These are phyloP conservation scores for Syzygium oleosum DNA, from an alignment of 345 rosid species.

Conservation along the genomic window DNA sequence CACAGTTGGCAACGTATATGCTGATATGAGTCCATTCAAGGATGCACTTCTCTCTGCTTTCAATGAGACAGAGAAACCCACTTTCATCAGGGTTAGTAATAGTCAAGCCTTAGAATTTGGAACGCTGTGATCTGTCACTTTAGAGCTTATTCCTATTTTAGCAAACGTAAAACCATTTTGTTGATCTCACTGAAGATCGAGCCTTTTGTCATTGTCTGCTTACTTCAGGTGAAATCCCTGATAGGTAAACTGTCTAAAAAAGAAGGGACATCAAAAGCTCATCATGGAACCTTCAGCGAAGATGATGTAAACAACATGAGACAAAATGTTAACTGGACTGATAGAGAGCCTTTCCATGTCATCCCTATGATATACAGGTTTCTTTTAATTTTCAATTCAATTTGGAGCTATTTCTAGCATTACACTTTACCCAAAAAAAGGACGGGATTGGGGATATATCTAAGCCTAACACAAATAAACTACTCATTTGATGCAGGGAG, in stretches of 20 bases:
- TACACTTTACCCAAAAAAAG: neutral
- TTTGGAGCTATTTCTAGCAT: neutral
- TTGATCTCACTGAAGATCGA: neutral
- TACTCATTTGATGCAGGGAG: conserved; percentile 8
- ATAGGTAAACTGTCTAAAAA: conserved; percentile 19
- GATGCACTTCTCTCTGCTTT: conserved; percentile 7
- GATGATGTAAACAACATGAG: conserved; percentile 17
- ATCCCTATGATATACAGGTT: conserved; percentile 18
- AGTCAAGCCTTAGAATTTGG: neutral
- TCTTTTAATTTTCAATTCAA: neutral
- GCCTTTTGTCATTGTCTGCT: neutral
- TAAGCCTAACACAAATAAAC: neutral
- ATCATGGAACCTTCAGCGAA: conserved; percentile 21
- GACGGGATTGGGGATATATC: neutral
- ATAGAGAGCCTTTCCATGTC: conserved; percentile 14
- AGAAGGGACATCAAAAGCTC: conserved; percentile 30
- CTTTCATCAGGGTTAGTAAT: conserved; percentile 21
- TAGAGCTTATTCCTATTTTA: neutral
- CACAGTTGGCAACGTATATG: conserved; percentile 8
- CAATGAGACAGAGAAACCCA: conserved; percentile 14
- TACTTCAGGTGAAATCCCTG: conserved; percentile 18
- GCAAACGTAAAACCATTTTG: neutral
- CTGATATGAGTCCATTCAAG: conserved; percentile 6
- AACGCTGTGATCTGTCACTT: neutral
- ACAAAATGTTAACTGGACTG: conserved; percentile 13